phyloP scores from a whole-genome alignment of 73 alveolate genomes.

The Paramecium tetraurelia region DNA sequence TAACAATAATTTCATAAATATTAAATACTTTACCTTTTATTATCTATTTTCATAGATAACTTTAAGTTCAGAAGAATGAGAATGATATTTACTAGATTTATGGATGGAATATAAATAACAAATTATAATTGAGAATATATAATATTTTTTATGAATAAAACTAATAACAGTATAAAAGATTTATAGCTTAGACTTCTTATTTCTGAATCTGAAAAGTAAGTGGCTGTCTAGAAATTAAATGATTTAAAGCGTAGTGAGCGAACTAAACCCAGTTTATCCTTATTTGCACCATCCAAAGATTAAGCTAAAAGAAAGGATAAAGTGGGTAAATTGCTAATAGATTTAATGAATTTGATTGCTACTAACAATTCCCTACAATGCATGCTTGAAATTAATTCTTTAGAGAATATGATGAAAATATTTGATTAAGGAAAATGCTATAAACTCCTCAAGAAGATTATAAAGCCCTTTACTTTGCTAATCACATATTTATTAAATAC shows the following conservation, averaged over 20 bases:
- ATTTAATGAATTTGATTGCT: background rate
- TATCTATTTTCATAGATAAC: too few species aligned
- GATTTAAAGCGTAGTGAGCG: background rate
- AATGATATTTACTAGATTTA: background rate
- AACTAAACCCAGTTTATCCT: background rate
- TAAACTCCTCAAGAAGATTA: background rate
- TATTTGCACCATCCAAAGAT: background rate
- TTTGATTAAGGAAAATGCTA: background rate
- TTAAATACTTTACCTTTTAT: too few species aligned
- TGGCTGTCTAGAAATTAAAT: background rate
- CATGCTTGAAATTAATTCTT: background rate
- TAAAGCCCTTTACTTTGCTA: background rate
- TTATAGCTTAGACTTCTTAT: background rate
- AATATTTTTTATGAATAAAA: background rate
- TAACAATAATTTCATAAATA: too few species aligned
- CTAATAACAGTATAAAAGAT: background rate
- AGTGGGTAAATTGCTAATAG: background rate
- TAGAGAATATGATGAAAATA: background rate
- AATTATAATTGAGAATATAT: background rate
- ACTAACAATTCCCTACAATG: background rate
- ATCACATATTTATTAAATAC: slow-evolving; percentile 9
- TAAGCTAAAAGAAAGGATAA: background rate
- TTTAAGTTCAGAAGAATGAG: too few species aligned
- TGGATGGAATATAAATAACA: background rate
- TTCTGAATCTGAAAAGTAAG: slow-evolving; percentile 12